A percentile compares a stretch with the other conserved stretches of the same genome.
phyloP scores from a whole-genome alignment of 495 filamentous ascomycete species.

The Viridothelium virens region DNA sequence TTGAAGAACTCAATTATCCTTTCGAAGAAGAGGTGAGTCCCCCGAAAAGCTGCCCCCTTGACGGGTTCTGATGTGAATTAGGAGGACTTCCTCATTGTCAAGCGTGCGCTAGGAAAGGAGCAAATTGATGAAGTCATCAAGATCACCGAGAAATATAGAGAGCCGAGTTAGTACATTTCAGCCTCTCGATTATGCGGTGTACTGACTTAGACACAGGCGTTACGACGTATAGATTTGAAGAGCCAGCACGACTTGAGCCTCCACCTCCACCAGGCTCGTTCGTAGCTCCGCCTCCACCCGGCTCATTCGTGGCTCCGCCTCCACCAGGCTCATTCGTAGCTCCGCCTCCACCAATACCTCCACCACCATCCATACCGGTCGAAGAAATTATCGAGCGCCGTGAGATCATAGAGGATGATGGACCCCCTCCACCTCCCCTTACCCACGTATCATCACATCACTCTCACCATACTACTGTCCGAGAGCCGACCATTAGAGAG shows the following conservation, averaged over 20 bases:
- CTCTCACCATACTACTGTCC: conserved; percentile 6
- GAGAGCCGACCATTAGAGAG: conserved; percentile 11
- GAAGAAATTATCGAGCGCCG: conserved; percentile 26
- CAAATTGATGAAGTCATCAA: conserved; percentile 84
- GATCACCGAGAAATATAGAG: conserved; percentile 58
- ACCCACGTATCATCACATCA: conserved; percentile 20
- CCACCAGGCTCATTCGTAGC: conserved; percentile 38
- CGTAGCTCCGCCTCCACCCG: too few relatives aligned
- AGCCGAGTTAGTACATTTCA: conserved; percentile 38
- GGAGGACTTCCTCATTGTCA: conserved; percentile 70
- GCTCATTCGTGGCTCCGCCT: conserved; percentile 31
- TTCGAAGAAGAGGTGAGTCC: conserved; percentile 70
- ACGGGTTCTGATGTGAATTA: conserved; percentile 35
- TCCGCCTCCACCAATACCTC: too few relatives aligned
- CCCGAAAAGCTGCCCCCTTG: not conserved
- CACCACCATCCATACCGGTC: conserved; percentile 26
- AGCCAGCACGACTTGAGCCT: conserved; percentile 24
- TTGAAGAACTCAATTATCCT: conserved; percentile 78
- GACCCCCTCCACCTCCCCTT: conserved; percentile 21
- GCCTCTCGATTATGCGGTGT: not conserved
- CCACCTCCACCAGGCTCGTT: conserved; percentile 38
- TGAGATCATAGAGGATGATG: conserved; percentile 22
- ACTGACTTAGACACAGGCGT: conserved; percentile 23
- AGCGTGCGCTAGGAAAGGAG: conserved; percentile 72
- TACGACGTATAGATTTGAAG: conserved; percentile 34